Evolutionary conservation across 345 rosid species (phyloP), one percentile per base, ranked within the genome.

Genomic region (Eucalyptus tenuipes): DNA sequence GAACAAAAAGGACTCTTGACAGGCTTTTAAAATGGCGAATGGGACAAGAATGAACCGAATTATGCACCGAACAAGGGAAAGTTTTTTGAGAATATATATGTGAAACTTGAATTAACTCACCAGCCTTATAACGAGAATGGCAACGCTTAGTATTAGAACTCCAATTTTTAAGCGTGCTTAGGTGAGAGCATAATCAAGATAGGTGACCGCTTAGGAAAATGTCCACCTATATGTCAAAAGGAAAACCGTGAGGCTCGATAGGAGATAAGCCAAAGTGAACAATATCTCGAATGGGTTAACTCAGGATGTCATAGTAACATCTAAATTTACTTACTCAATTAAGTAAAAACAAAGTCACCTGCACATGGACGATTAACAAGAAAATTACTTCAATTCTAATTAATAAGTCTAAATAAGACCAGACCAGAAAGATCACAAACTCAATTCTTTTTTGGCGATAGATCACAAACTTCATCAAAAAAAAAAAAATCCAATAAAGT

Each of bases 1-100:
- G 0, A 12, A 59, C 15, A 59, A 27, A 59, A 29, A 27, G 8
- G 0, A 12, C 2, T 27, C 2, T 4, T 13, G 0, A 13, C 0
- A 0, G 7, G 8, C 31, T 59, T 59, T 13, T 59, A 3, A 59
- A 6, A 27, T 27, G 7, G 31, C 2, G 0, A 59, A 59, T 0
- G 33, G 2, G 33, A 12, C 8, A 59, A 0, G 8, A 59, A 59
- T 13, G 2, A 0, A 59, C 0, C 0, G 0, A 27, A 59, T 59
- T 27, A 31, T 4, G 33, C 1, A 13, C 7, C 1, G 0, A 12
- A 59, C 0, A 59, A 27, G 1, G 8, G 4, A 27, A 59, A 59
- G 16, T 0, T 11, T 59, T 1, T 6, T 3, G 7, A 12, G 33
- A 29, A 59, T 59, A 29, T 27, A 29, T 27, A 13, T 27, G 4